These are phyloP conservation scores for Dictyostelium purpureum DNA, from an alignment of 78 protist species.

Conservation along the genomic window DNA sequence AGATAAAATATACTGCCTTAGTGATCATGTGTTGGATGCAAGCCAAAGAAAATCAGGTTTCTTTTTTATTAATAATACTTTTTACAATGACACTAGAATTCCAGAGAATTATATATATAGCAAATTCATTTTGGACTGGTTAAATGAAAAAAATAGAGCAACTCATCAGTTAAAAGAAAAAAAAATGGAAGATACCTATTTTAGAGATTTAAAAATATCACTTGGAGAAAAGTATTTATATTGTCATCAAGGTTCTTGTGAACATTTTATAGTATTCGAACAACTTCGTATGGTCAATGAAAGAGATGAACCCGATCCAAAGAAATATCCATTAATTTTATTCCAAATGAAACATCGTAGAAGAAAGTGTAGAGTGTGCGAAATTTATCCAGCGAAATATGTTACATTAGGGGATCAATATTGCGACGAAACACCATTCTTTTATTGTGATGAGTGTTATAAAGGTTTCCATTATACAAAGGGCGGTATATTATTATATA, in stretches of 20 bases:
- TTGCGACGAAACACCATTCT: slow-evolving; percentile 69
- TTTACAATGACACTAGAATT: slow-evolving; percentile 67
- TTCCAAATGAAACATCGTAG: slow-evolving; percentile 34
- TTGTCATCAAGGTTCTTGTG: slow-evolving; percentile 75
- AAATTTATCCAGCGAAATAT: slow-evolving; percentile 75
- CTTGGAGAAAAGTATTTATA: slow-evolving; percentile 63
- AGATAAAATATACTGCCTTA: slow-evolving; percentile 67
- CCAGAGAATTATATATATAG: slow-evolving; percentile 39
- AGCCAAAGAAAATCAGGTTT: slow-evolving; percentile 40
- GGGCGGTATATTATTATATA: slow-evolving; percentile 40
- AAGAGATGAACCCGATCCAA: neutral
- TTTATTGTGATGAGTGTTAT: slow-evolving; percentile 78
- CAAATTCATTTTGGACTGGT: slow-evolving; percentile 6
- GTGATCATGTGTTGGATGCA: slow-evolving; percentile 62
- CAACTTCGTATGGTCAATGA: slow-evolving; percentile 4
- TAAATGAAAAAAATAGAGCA: neutral
- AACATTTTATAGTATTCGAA: slow-evolving; percentile 14
- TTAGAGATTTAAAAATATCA: slow-evolving; percentile 32
- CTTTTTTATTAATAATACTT: slow-evolving; percentile 59
- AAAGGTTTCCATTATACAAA: slow-evolving; percentile 63
- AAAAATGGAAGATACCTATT: slow-evolving; percentile 26
- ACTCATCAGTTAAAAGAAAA: neutral
- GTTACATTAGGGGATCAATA: slow-evolving; percentile 62
- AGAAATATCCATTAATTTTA: slow-evolving; percentile 15
- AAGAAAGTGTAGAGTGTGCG: slow-evolving; percentile 75